phyloP scores from a whole-genome alignment of 495 filamentous ascomycete genomes.

The Daldinia vernicosa region DNA sequence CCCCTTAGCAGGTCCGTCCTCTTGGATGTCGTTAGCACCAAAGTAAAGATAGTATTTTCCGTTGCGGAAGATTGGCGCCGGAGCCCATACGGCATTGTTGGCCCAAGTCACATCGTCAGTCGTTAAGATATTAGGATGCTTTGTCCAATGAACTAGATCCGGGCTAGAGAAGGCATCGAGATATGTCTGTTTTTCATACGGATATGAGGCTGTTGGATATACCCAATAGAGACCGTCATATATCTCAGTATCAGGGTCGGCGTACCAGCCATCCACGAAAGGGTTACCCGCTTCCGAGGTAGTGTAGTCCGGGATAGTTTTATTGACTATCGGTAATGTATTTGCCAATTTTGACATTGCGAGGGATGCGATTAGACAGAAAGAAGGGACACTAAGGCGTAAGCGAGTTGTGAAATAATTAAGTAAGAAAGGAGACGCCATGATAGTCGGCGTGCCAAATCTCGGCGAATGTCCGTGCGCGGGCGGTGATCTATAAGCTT shows the following conservation, averaged over 20 bases:
- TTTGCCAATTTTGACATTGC: slow-evolving; percentile 3
- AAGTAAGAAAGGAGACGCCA: background rate
- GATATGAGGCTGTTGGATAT: slow-evolving; percentile 59
- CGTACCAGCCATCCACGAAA: slow-evolving; percentile 58
- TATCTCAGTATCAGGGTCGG: slow-evolving; percentile 61
- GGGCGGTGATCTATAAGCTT: background rate
- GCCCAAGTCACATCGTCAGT: slow-evolving; percentile 57
- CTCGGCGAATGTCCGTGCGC: background rate
- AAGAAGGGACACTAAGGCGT: background rate
- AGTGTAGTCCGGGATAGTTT: slow-evolving; percentile 21
- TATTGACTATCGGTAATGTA: background rate
- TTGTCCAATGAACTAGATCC: slow-evolving; percentile 50
- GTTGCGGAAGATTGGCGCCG: slow-evolving; percentile 56
- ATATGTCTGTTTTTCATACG: slow-evolving; percentile 55
- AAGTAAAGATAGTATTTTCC: slow-evolving; percentile 63
- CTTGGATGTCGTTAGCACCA: slow-evolving; percentile 55
- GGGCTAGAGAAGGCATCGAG: slow-evolving; percentile 62
- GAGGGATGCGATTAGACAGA: slow-evolving; percentile 3
- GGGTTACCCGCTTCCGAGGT: slow-evolving; percentile 51
- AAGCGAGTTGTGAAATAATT: background rate
- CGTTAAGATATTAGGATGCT: slow-evolving; percentile 54
- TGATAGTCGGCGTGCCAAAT: background rate
- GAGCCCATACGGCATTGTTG: slow-evolving; percentile 59
- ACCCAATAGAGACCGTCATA: slow-evolving; percentile 61
- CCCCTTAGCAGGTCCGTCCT: slow-evolving; percentile 26